Evolutionary conservation across 2,329 filamentous ascomycete species (phyloP), one percentile per base, ranked within the genome.

Genomic region (Simplicillium sp.): DNA sequence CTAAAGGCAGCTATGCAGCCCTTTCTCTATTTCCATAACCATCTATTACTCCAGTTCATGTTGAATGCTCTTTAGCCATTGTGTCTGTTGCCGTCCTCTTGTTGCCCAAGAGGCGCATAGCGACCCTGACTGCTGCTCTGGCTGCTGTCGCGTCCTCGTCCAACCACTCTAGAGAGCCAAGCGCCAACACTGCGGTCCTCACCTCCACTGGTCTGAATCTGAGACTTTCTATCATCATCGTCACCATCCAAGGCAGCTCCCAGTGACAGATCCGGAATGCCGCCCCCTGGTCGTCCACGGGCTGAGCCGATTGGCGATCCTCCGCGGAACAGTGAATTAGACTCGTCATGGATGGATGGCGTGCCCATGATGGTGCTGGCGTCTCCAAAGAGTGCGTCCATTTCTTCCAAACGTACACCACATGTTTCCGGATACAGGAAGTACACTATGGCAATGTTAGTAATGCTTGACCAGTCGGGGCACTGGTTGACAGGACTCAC

Each of bases 371-470:
- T 77, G 3, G 87, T 89, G 18, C 86, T 92, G 29, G 89, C 86
- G 60, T 98, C 92, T 48, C 92, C 92, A 55, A 98, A 98, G 13
- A 98, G 67, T 3, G 80, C 75, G 58, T 94, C 87, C 92, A 98
- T 98, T 51, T 98, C 92, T 64, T 98, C 92, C 38, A 98, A 73
- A 43, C 89, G 83, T 43, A 98, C 82, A 53, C 94, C 94, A 50
- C 89, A 92, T 0, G 92, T 98, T 64, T 98, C 92, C 25, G 92
- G 92, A 60, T 97, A 98, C 50, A 95, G 77, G 64, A 97, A 97
- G 65, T 90, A 98, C 7, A 98, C 92, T 96, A 48, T 11, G 12
- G 4, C 9, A 12, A 18, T 17, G 33, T 58, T 48, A 58, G 44
- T 40, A 34, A 41, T 45, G 39, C 8, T 44, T 7, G 29, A 33